Percentiles rank a stretch among this genome's conserved stretches.
phyloP scores from a whole-genome alignment of 345 rosid species.

The Stellera chamaejasme region DNA sequence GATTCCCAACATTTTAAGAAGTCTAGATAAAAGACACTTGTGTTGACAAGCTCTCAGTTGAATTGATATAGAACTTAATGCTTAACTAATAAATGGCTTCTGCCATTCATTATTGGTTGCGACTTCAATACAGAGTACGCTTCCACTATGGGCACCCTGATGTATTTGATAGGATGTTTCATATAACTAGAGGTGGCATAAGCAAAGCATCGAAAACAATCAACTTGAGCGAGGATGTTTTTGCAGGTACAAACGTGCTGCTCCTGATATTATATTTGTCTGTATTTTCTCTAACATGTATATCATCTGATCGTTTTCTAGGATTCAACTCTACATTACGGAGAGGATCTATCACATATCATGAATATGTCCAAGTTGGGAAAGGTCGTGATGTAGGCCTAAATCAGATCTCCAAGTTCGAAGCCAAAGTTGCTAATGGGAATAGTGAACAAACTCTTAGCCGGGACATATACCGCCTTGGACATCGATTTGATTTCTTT shows the following conservation, averaged over 20 bases:
- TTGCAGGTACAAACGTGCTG: constrained; percentile 53
- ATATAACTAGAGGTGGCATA: constrained; percentile 95
- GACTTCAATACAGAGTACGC: constrained; percentile 53
- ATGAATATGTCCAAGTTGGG: constrained; percentile 92
- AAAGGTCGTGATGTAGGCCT: constrained; percentile 99
- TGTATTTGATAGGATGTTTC: constrained; percentile 87
- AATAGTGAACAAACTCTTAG: constrained; percentile 93
- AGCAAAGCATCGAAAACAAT: constrained; percentile 96
- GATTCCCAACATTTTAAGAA: not conserved
- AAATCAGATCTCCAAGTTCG: constrained; percentile 92
- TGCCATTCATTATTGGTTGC: constrained; percentile 5
- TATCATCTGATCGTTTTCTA: constrained; percentile 20
- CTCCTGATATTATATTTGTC: constrained; percentile 10
- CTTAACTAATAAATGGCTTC: constrained; percentile 3
- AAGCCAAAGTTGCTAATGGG: constrained; percentile 96
- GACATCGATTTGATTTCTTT: constrained; percentile 83
- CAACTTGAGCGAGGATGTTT: constrained; percentile 90
- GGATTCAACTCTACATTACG: constrained; percentile 79
- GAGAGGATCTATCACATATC: constrained; percentile 75
- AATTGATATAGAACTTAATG: not conserved
- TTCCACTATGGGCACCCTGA: constrained; percentile 99
- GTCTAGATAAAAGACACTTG: too few species aligned
- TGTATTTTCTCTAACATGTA: constrained; percentile 10
- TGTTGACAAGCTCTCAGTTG: not conserved
- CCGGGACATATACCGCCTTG: constrained; percentile 90